Evolutionary conservation across 2,329 filamentous ascomycete species (phyloP), one percentile per base, ranked within the genome.

Genomic region (Ceratocystis papillata): DNA sequence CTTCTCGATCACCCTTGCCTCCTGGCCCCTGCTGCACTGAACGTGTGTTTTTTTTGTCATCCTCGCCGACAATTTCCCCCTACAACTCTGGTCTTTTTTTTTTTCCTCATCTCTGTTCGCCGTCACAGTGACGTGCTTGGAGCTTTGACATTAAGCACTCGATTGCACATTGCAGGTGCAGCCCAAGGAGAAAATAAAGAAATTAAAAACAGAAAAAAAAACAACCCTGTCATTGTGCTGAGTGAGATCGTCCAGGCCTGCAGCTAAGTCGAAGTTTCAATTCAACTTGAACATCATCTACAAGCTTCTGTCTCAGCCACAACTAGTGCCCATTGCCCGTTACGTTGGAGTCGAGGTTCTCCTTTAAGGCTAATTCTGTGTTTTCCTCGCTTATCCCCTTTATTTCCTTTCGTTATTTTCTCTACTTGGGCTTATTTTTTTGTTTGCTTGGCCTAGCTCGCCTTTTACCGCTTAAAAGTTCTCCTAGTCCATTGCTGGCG

Each of bases 291-390:
- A 53, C 48, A 12, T 53, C 48, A 22, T 53, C 55, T 59, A 15
- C 30, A 33, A 59, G 28, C 25, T 20, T 59, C 55, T 37, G 28
- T 37, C 55, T 33, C 28, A 59, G 30, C 30, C 55, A 59, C 55
- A 59, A 25, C 17, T 28, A 59, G 25, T 59, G 48, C 48, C 48
- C 28, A 59, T 20, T 17, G 7, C 30, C 17, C 55, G 5, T 37
- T 33, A 3, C n/a, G 15, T 37, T 59, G 28, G 28, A 10, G 28
- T 37, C 28, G 10, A 28, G 55, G 17, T 59, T 30, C 28, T 30
- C 30, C 33, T 59, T 33, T 8, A 8, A 59, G 25, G 15, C 28
- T 59, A 59, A 30, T 30, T 30, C 76, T 22, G 60, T 4, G 33
- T 20, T 37, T 59, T 37, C 10, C 55, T 59, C 55, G 55, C 55